Evolutionary conservation across 1,139 yeast species (phyloP).

Genomic region (Pichia terricola): DNA sequence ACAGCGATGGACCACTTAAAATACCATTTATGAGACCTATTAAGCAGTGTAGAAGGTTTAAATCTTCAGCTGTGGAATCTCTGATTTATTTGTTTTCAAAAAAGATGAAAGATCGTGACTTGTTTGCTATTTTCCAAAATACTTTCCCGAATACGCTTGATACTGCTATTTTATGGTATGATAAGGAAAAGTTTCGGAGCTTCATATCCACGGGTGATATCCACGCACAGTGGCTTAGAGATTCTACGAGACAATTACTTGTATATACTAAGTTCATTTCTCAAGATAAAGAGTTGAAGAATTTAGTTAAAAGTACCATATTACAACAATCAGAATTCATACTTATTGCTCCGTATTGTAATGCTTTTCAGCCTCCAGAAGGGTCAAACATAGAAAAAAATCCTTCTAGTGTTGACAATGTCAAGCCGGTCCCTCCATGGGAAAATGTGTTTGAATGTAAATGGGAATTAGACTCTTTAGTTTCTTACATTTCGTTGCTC

Average conservation of each 20-base stretch:
- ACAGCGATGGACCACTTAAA: constrained; percentile 36
- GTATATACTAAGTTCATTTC: constrained; percentile 59
- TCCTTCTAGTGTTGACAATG: constrained; percentile 53
- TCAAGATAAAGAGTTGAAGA: constrained; percentile 40
- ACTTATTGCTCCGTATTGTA: constrained; percentile 64
- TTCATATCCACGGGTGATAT: constrained; percentile 86
- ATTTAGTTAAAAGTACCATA: constrained; percentile 67
- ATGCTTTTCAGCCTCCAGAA: constrained; percentile 83
- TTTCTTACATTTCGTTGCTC: constrained; percentile 66
- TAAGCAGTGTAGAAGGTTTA: constrained; percentile 62
- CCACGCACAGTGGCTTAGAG: constrained; percentile 86
- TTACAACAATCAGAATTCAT: constrained; percentile 66
- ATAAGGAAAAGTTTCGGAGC: constrained; percentile 30
- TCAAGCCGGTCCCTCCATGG: constrained; percentile 65
- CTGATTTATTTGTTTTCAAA: constrained; percentile 43
- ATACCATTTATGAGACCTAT: constrained; percentile 75
- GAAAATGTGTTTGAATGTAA: constrained; percentile 75
- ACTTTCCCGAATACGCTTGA: constrained; percentile 83
- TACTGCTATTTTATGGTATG: constrained; percentile 71
- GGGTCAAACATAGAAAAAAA: constrained; percentile 45
- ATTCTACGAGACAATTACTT: constrained; percentile 74
- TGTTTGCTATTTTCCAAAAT: constrained; percentile 70
- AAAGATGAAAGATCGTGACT: constrained; percentile 49
- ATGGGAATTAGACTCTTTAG: constrained; percentile 80
- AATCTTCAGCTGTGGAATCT: constrained; percentile 52